phyloP scores from a whole-genome alignment of 306 rosid genomes.

The Alnus rubra region DNA sequence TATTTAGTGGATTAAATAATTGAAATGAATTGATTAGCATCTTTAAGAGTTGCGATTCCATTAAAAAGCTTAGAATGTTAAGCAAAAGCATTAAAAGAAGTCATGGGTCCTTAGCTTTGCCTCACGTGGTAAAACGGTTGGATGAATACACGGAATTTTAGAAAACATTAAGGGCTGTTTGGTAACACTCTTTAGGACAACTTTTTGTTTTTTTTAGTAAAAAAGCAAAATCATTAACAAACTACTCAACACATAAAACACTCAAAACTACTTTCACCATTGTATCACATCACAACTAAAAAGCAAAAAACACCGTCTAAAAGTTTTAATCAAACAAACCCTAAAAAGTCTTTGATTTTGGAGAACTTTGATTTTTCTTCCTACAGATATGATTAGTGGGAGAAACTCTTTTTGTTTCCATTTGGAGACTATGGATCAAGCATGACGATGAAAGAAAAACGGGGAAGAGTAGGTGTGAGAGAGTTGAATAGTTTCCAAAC shows the following conservation, averaged over 20 bases:
- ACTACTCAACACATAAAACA: too few relatives aligned
- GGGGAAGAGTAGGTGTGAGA: too few relatives aligned
- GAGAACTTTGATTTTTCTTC: too few relatives aligned
- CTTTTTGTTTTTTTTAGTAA: too few relatives aligned
- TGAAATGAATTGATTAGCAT: not conserved
- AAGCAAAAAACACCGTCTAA: too few relatives aligned
- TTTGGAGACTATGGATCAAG: not conserved
- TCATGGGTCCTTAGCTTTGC: not conserved
- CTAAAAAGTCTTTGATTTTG: not conserved
- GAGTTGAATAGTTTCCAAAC: not conserved
- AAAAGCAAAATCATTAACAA: too few relatives aligned
- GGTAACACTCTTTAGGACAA: too few relatives aligned
- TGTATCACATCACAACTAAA: too few relatives aligned
- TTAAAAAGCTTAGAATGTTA: not conserved
- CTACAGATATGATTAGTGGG: too few relatives aligned
- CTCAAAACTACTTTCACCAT: too few relatives aligned
- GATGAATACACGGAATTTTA: not conserved
- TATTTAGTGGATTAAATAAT: not conserved
- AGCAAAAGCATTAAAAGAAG: not conserved
- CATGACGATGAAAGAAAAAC: not conserved
- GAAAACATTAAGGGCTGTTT: not conserved
- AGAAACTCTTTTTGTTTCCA: too few relatives aligned
- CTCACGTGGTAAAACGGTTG: not conserved
- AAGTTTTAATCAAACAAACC: too few relatives aligned
- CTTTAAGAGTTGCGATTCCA: not conserved